phyloP scores from a whole-genome alignment of 2,329 filamentous ascomycete genomes.

The Ophiostoma triangulosporum region DNA sequence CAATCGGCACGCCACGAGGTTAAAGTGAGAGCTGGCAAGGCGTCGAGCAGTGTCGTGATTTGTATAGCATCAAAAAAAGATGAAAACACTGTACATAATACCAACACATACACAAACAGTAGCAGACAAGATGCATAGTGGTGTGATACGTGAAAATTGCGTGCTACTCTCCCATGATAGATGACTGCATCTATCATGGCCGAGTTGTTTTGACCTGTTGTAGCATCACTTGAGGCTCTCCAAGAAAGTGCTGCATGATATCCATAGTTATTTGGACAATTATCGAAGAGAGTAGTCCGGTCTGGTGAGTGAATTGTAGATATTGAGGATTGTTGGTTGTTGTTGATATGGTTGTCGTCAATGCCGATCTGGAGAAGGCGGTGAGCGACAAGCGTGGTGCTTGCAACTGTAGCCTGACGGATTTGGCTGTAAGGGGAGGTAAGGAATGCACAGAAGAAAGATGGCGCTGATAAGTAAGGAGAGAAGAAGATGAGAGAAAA shows the following conservation, averaged over 20 bases:
- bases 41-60: constrained; percentile 42
- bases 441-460: not conserved
- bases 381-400: not conserved
- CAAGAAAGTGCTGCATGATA: too few species aligned
- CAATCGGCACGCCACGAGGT: constrained; percentile 41
- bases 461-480: not conserved
- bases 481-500: constrained; percentile 3
- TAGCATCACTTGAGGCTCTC: not conserved
- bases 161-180: not conserved
- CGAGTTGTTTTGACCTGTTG: not conserved
- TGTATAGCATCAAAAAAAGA: constrained; percentile 17
- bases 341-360: not conserved
- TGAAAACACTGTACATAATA: constrained; percentile 11
- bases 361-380: not conserved
- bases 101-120: not conserved
- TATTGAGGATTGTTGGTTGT: not conserved
- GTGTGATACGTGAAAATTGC: too few species aligned
- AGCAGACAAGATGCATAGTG: too few species aligned
- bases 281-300: too few species aligned
- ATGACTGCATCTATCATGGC: not conserved
- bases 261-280: too few species aligned
- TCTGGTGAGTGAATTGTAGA: too few species aligned
- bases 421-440: not conserved
- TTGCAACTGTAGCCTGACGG: not conserved
- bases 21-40: constrained; percentile 54